phyloP scores from a whole-genome alignment of 805 yeast genomes.

The Yamadazyma paraphyllophila region DNA sequence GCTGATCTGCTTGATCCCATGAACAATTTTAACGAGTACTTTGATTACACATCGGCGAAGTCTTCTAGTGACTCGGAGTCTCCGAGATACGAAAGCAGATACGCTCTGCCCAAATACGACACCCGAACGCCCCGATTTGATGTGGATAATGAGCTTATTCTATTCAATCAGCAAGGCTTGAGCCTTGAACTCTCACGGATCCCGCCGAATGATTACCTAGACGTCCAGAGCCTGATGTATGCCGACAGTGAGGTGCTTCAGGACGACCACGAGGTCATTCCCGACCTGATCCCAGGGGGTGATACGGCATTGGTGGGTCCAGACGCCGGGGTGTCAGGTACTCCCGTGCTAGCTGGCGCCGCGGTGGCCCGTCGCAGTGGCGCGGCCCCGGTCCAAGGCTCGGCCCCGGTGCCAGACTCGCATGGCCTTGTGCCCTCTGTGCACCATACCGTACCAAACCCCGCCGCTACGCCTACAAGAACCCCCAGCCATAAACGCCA shows the following conservation, averaged over 20 bases:
- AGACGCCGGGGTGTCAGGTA: neutral
- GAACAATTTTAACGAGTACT: conserved; percentile 8
- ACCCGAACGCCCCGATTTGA: conserved; percentile 6
- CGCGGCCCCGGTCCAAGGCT: neutral
- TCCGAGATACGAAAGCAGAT: neutral
- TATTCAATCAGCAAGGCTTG: conserved; percentile 9
- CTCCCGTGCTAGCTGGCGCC: neutral
- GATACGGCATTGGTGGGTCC: no score
- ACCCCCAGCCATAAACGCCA: conserved; percentile 1
- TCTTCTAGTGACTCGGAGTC: conserved; percentile 7
- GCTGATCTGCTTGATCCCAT: conserved; percentile 6
- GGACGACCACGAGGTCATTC: no score
- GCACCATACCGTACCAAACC: neutral
- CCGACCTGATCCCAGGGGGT: no score
- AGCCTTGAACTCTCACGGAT: conserved; percentile 5
- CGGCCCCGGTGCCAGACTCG: neutral
- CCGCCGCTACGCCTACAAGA: neutral
- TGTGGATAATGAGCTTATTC: conserved; percentile 5
- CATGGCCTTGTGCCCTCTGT: neutral
- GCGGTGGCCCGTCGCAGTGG: neutral
- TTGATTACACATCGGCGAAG: conserved; percentile 5
- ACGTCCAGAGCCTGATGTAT: no score
- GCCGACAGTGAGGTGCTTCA: no score
- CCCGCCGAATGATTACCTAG: neutral
- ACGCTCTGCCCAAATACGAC: neutral